phyloP scores from a whole-genome alignment of 1,284 basidiomycete genomes.

The Apiotrichum gracile region DNA sequence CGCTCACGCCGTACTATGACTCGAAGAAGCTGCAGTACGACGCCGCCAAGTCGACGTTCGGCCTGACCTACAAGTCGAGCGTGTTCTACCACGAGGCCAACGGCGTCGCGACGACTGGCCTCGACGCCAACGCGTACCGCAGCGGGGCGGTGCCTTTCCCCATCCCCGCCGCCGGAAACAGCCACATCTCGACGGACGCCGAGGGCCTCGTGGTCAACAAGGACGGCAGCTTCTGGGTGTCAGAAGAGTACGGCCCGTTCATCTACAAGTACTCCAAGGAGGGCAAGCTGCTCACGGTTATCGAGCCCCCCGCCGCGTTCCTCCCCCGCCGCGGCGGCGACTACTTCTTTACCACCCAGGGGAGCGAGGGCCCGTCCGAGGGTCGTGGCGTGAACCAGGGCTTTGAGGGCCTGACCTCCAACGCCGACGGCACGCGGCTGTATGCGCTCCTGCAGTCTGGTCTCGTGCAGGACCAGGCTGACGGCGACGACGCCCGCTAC shows the following conservation, averaged over 20 bases:
- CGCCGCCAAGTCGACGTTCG: slow-evolving; percentile 54
- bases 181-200: slow-evolving; percentile 56
- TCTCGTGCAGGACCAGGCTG: slow-evolving; percentile 30
- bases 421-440: slow-evolving; percentile 31
- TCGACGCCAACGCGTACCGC: slow-evolving; percentile 56
- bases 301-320: slow-evolving; percentile 59
- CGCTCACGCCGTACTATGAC: slow-evolving; percentile 56
- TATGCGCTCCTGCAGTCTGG: slow-evolving; percentile 40
- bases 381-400: slow-evolving; percentile 54
- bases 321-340: slow-evolving; percentile 51
- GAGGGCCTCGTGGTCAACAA: slow-evolving; percentile 58
- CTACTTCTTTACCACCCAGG: slow-evolving; percentile 55
- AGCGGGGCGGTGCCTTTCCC: slow-evolving; percentile 14
- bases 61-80: slow-evolving; percentile 55
- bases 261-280: slow-evolving; percentile 54
- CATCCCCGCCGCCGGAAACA: slow-evolving; percentile 40
- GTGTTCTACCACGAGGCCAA: slow-evolving; percentile 54
- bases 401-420: slow-evolving; percentile 42
- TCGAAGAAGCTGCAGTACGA: slow-evolving; percentile 52
- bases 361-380: slow-evolving; percentile 49
- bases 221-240: slow-evolving; percentile 61
- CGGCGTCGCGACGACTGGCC: slow-evolving; percentile 55
- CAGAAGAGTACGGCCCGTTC: slow-evolving; percentile 66
- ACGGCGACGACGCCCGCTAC: slow-evolving; percentile 21
- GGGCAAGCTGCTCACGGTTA: slow-evolving; percentile 55